Percentiles rank a stretch among this genome's conserved stretches.
phyloP scores from a whole-genome alignment of 495 filamentous ascomycete genomes.

The Trichoderma reesei region DNA sequence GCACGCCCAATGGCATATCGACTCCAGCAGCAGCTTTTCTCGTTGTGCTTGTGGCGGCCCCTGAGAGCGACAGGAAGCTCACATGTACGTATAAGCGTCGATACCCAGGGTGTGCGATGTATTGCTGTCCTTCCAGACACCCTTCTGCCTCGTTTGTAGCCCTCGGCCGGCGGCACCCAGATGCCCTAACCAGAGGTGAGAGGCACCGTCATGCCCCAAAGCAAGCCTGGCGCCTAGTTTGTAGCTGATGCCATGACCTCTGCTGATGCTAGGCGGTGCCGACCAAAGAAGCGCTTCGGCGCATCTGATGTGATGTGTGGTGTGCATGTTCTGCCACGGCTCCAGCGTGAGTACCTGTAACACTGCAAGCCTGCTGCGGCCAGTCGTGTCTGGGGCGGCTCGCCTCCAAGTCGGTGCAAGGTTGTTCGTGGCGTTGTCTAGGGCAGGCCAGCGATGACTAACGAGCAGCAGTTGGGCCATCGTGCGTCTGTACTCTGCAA shows the following conservation, averaged over 20 bases:
- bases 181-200: background rate
- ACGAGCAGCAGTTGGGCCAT: background rate
- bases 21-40: too few relatives aligned
- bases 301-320: conserved; percentile 1
- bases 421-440: conserved; percentile 4
- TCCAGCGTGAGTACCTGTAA: background rate
- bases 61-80: background rate
- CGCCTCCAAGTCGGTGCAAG: too few relatives aligned
- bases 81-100: background rate
- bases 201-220: background rate
- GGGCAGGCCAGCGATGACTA: background rate
- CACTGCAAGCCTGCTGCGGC: background rate
- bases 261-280: too few relatives aligned
- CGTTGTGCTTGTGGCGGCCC: background rate
- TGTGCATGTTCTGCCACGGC: background rate
- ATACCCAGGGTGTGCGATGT: too few relatives aligned
- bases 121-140: too few relatives aligned
- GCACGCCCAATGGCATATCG: too few relatives aligned
- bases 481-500: background rate
- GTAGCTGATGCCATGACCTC: background rate
- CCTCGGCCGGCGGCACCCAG: background rate
- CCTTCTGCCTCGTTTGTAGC: background rate
- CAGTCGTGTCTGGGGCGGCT: background rate
- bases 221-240: background rate
- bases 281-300: background rate